phyloP scores from a whole-genome alignment of 2,329 filamentous ascomycete species.

The Pleurostoma richardsiae region DNA sequence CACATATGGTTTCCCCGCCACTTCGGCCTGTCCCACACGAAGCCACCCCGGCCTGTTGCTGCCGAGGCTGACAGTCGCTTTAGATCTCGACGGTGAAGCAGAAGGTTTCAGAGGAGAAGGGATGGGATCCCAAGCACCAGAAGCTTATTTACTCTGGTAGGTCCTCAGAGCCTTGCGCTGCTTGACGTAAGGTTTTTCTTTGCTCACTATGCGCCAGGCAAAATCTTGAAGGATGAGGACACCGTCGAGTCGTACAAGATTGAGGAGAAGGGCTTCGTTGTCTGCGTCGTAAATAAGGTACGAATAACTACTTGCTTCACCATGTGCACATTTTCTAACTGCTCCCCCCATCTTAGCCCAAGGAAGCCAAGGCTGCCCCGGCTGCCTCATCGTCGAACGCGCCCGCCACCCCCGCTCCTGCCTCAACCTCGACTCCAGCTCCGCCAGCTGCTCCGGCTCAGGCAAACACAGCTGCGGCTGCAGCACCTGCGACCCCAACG shows the following conservation, averaged over 20 bases:
- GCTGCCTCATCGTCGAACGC: conserved; percentile 53
- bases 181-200: neutral
- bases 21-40: conserved; percentile 12
- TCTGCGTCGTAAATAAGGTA: conserved; percentile 98
- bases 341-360: conserved; percentile 50
- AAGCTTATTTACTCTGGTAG: conserved; percentile 98
- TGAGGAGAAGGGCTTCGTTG: conserved; percentile 98
- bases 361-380: conserved; percentile 46
- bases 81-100: conserved; percentile 89
- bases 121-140: conserved; percentile 84
- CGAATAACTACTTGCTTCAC: conserved; percentile 7
- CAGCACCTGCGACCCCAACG: conserved; percentile 48
- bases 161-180: conserved; percentile 19
- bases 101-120: conserved; percentile 87
- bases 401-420: conserved; percentile 57
- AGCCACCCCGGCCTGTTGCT: neutral
- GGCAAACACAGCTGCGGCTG: conserved; percentile 33
- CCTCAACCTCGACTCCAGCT: conserved; percentile 44
- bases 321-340: too few relatives aligned
- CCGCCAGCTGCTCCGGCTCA: conserved; percentile 46
- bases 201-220: conserved; percentile 57
- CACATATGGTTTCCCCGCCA: conserved; percentile 7
- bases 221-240: conserved; percentile 97
- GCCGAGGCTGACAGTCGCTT: conserved; percentile 14
- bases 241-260: conserved; percentile 97